Percentiles rank a stretch among this genome's conserved stretches.
These are phyloP conservation scores for Licmophora abbreviata DNA, from an alignment of 108 stramenopile genomes.

Conservation along the genomic window DNA sequence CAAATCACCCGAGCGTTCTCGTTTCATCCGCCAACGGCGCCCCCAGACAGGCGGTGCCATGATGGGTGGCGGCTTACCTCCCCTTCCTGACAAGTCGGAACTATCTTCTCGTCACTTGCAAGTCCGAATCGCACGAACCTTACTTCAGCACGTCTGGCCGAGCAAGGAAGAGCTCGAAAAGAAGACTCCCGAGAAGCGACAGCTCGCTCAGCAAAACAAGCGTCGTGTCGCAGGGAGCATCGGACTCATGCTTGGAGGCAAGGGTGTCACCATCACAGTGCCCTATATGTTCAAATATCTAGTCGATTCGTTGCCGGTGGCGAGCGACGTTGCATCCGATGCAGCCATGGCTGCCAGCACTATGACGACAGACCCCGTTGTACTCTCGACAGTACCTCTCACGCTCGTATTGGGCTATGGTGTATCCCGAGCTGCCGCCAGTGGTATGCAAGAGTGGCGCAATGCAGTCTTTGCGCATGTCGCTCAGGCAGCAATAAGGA, in stretches of 20 bases:
- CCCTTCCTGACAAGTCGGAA: too few species aligned
- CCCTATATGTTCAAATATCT: constrained; percentile 94
- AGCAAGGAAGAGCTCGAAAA: constrained; percentile 3
- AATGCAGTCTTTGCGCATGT: constrained; percentile 96
- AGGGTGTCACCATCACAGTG: constrained; percentile 89
- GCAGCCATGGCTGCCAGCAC: constrained; percentile 7
- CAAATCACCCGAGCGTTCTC: too few species aligned
- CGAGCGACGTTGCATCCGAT: neutral
- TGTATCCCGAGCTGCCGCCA: constrained; percentile 76
- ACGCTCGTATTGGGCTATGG: constrained; percentile 86
- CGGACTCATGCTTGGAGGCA: constrained; percentile 85
- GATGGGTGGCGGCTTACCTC: too few species aligned
- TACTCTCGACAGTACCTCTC: constrained; percentile 18
- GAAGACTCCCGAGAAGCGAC: too few species aligned
- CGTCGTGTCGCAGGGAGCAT: constrained; percentile 70
- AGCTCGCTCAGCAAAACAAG: constrained; percentile 23
- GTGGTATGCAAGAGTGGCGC: constrained; percentile 84
- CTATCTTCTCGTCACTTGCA: constrained; percentile 7
- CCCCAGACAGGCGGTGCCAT: too few species aligned
- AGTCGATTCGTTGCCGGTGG: constrained; percentile 68
- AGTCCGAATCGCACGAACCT: constrained; percentile 13
- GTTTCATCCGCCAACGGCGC: too few species aligned
- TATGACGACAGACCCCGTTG: neutral
- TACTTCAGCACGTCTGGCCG: constrained; percentile 18
- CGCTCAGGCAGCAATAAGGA: constrained; percentile 92